A percentile compares a stretch with the other conserved stretches of the same genome.
Conservation (phyloP, 495 filamentous ascomycete species). For the Penicillium steckii region DNA sequence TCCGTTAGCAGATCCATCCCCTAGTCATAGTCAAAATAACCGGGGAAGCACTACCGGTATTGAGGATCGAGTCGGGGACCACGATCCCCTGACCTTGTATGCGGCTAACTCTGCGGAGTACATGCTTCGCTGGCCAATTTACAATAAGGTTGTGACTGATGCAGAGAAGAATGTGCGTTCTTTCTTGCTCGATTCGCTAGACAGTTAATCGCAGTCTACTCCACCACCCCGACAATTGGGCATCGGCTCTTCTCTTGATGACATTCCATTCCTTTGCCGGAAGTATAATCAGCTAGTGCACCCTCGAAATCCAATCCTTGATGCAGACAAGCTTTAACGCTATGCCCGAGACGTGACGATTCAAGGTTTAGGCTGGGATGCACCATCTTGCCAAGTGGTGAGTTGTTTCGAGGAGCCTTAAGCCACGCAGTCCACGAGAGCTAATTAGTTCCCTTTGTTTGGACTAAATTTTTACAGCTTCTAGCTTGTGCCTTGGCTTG, state of each 20-base stretch:
- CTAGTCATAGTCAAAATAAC: constrained; percentile 15
- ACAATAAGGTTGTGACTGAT: constrained; percentile 20
- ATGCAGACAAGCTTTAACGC: constrained; percentile 18
- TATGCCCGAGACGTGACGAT: constrained; percentile 26
- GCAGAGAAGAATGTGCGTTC: constrained; percentile 25
- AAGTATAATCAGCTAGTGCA: constrained; percentile 22
- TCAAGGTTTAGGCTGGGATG: constrained; percentile 28
- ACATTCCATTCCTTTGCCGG: constrained; percentile 17
- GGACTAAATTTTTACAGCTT: constrained; percentile 10
- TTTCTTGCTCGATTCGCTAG: constrained; percentile 25
- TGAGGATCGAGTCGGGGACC: constrained; percentile 18
- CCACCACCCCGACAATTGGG: constrained; percentile 14
- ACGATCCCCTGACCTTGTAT: constrained; percentile 25
- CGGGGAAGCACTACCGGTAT: constrained; percentile 6
- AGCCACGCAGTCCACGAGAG: neutral
- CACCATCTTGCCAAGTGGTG: constrained; percentile 29
- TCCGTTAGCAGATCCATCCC: constrained; percentile 11
- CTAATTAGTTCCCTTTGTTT: constrained; percentile 4
- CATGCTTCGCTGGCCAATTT: constrained; percentile 30
- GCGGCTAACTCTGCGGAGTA: constrained; percentile 25
- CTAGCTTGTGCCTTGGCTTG: constrained; percentile 26
- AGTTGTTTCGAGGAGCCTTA: neutral
- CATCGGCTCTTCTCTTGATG: constrained; percentile 14
- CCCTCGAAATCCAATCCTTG: constrained; percentile 22
- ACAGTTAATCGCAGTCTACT: constrained; percentile 6